These are phyloP conservation scores for Kazachstania sp. DNA, from an alignment of 1,139 yeast species.

Conservation along the genomic window DNA sequence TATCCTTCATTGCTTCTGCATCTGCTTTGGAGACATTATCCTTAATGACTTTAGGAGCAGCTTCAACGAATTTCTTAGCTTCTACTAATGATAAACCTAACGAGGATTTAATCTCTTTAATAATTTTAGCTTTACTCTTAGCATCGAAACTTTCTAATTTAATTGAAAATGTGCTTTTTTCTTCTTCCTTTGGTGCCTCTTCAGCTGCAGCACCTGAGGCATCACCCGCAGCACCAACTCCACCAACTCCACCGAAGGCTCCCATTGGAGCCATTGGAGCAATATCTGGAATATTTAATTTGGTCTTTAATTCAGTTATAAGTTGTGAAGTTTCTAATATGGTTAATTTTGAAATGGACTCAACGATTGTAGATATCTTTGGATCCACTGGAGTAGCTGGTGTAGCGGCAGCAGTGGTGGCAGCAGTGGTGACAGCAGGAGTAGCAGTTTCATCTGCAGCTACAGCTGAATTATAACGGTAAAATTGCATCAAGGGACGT, in stretches of 20 bases:
- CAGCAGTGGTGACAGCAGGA: too few relatives aligned
- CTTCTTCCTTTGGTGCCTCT: conserved; percentile 71
- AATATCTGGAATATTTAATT: conserved; percentile 87
- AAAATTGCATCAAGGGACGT: conserved; percentile 3
- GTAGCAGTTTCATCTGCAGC: neutral
- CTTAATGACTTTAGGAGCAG: conserved; percentile 79
- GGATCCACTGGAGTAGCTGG: conserved; percentile 59
- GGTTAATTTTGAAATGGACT: conserved; percentile 80
- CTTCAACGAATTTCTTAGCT: conserved; percentile 94
- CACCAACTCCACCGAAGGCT: conserved; percentile 24
- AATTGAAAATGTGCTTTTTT: conserved; percentile 85
- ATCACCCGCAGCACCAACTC: conserved; percentile 44
- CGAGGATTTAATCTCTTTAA: conserved; percentile 89
- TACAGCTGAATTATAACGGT: conserved; percentile 9
- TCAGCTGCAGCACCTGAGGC: conserved; percentile 57
- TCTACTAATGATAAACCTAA: conserved; percentile 91
- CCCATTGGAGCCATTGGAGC: conserved; percentile 46
- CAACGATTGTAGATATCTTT: conserved; percentile 79
- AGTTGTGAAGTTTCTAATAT: conserved; percentile 82
- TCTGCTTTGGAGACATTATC: conserved; percentile 65
- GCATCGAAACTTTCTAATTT: conserved; percentile 93
- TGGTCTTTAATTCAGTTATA: conserved; percentile 73
- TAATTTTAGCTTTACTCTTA: conserved; percentile 92
- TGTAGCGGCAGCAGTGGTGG: conserved; percentile 36
- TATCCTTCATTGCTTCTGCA: conserved; percentile 74